Percentiles rank a stretch among this genome's conserved stretches.
Conservation (phyloP, 768 basidiomycete genomes). For the Podaxis mareebaensis region DNA sequence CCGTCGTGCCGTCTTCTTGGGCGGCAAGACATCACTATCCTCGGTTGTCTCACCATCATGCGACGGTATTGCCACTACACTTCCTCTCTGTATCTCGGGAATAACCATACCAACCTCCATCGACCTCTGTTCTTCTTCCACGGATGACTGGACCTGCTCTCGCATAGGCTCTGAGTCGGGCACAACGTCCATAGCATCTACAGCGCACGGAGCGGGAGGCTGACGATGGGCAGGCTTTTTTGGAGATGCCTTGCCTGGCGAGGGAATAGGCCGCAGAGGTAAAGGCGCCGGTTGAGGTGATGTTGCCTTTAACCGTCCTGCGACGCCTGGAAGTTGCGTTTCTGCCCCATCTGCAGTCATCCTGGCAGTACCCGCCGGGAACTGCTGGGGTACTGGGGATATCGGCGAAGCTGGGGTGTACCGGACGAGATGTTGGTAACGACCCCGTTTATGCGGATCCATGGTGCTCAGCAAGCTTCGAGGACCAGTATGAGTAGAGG, state of each 20-base stretch:
- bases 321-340: conserved; percentile 24
- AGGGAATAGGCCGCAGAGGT: conserved; percentile 5
- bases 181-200: conserved; percentile 47
- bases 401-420: conserved; percentile 6
- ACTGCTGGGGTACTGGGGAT: conserved; percentile 18
- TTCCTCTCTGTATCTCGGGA: background rate
- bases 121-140: background rate
- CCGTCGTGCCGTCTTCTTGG: background rate
- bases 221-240: conserved; percentile 3
- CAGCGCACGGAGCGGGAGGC: conserved; percentile 9
- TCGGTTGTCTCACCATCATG: conserved; percentile 9
- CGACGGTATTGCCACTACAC: background rate
- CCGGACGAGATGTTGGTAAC: conserved; percentile 15
- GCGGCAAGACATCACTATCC: conserved; percentile 10
- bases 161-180: conserved; percentile 65
- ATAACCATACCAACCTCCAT: conserved; percentile 3
- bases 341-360: conserved; percentile 19
- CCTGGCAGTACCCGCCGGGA: conserved; percentile 18
- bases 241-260: background rate
- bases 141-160: conserved; percentile 23
- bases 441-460: conserved; percentile 17
- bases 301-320: conserved; percentile 1
- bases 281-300: conserved; percentile 3
- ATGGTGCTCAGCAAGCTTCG: conserved; percentile 17
- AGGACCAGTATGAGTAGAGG: conserved; percentile 13